Conservation (phyloP, 2,329 filamentous ascomycete species). For the Podosphaera fusca region DNA sequence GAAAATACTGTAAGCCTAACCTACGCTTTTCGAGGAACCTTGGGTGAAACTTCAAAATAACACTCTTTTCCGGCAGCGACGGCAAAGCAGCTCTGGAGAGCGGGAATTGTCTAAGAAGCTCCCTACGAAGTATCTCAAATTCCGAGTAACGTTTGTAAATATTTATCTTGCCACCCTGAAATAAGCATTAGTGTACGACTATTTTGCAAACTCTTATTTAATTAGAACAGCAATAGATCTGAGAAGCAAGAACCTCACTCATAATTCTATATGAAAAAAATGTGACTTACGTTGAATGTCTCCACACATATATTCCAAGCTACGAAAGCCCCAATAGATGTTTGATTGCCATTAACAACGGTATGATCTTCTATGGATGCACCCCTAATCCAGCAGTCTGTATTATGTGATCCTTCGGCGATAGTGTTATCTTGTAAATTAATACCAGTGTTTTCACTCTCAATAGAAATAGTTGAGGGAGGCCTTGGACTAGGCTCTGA, state of each 20-base stretch:
- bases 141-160: constrained; percentile 69
- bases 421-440: constrained; percentile 33
- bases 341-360: constrained; percentile 20
- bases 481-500: constrained; percentile 13
- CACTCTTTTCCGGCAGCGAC: constrained; percentile 71
- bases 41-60: constrained; percentile 66
- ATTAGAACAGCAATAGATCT: constrained; percentile 7
- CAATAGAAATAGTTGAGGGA: constrained; percentile 24
- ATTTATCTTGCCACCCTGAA: constrained; percentile 34
- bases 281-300: constrained; percentile 47
- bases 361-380: constrained; percentile 35
- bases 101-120: constrained; percentile 61
- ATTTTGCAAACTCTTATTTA: neutral
- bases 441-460: constrained; percentile 27
- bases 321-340: constrained; percentile 54
- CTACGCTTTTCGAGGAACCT: constrained; percentile 70
- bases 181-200: neutral
- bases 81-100: constrained; percentile 69
- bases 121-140: constrained; percentile 60
- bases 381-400: constrained; percentile 40
- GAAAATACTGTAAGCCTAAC: constrained; percentile 68
- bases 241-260: neutral
- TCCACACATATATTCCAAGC: constrained; percentile 83
- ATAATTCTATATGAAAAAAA: neutral
- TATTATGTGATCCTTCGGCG: constrained; percentile 25